Evolutionary conservation across 257 asterid genomes (phyloP), one percentile per base, ranked within the genome.

Genomic region (Anisodus acutangulus): DNA sequence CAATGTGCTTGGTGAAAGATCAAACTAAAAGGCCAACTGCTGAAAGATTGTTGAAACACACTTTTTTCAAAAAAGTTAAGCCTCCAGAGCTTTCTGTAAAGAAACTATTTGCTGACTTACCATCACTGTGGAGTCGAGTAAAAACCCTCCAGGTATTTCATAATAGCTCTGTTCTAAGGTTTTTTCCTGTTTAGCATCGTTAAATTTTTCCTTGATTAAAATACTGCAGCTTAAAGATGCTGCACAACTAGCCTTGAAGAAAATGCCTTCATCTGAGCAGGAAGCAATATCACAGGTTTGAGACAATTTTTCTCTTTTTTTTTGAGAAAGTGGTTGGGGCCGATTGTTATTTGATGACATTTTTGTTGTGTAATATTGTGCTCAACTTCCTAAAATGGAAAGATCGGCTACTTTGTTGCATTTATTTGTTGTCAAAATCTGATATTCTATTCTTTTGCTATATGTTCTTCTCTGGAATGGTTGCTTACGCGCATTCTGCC

Each of bases 1-100:
- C 99, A 71, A 97, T 97, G 98, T 97, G 99, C 93, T 91, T 97
- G 97, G 98, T 97, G 85, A 97, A 97, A 89, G 99, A 97, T 90
- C 98, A 93, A 89, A 93, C 96, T 43, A 97, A 97, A 89, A 95
- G 99, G 90, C 99, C 99, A 54, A 92, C 98, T 81, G 98, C 98
- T 49, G 99, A 97, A 82, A 97, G 92, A 84, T 85, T 97, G 93
- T 89, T 95, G 87, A 95, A 92, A 78, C 98, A 97, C 88, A 90
- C 97, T 1, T 97, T 95, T 90, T 97, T 95, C 93, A 97, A 92
- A 93, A 91, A 83, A 87, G 96, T 94, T 35, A 93, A 95, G 90
- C 97, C 98, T 87, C 96, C 98, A n/a, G 96, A 91, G 74, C 94
- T 91, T 88, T 85, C 94, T 55, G 91, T 95, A 79, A 95, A 95